Evolutionary conservation across 163 green algal species (phyloP).

Genomic region (Trebouxiophyceae sp.): DNA sequence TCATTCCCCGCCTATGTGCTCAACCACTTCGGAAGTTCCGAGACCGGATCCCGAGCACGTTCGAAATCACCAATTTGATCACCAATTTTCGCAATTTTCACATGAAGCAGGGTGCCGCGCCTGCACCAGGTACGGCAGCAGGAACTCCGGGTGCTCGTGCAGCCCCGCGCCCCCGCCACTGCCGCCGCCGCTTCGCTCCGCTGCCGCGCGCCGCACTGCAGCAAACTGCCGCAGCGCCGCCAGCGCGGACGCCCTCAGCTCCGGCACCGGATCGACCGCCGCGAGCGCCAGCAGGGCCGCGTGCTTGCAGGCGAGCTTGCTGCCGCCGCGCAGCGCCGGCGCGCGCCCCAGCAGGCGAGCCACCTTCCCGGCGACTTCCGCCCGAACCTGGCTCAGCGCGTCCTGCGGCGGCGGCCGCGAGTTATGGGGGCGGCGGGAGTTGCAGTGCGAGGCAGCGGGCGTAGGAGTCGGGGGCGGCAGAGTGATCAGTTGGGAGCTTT

Average conservation of each 20-base stretch:
- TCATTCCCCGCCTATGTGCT: not conserved
- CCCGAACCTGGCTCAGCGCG: too few species aligned
- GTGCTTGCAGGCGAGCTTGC: not conserved
- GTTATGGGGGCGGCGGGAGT: too few species aligned
- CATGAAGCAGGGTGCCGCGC: not conserved
- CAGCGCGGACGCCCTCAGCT: too few species aligned
- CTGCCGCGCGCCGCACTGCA: not conserved
- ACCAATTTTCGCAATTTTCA: not conserved
- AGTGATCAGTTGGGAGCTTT: too few species aligned
- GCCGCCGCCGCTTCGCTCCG: not conserved
- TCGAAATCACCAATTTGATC: not conserved
- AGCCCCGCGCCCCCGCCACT: not conserved
- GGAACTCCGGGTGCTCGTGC: conserved; percentile 24
- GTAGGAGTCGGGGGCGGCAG: too few species aligned
- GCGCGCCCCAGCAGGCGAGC: too few species aligned
- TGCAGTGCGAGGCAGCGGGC: too few species aligned
- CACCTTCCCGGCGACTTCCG: too few species aligned
- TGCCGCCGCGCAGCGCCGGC: not conserved
- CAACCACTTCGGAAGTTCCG: not conserved
- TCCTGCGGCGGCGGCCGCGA: too few species aligned
- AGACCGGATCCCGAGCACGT: not conserved
- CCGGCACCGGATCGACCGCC: too few species aligned
- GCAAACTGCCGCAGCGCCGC: conserved; percentile 2
- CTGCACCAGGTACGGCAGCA: conserved; percentile 22
- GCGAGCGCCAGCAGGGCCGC: conserved; percentile 3